Percentiles rank a stretch among this genome's conserved stretches.
Evolutionary conservation across 106 monocot genomes (phyloP).

Genomic region (Vanilla planifolia): DNA sequence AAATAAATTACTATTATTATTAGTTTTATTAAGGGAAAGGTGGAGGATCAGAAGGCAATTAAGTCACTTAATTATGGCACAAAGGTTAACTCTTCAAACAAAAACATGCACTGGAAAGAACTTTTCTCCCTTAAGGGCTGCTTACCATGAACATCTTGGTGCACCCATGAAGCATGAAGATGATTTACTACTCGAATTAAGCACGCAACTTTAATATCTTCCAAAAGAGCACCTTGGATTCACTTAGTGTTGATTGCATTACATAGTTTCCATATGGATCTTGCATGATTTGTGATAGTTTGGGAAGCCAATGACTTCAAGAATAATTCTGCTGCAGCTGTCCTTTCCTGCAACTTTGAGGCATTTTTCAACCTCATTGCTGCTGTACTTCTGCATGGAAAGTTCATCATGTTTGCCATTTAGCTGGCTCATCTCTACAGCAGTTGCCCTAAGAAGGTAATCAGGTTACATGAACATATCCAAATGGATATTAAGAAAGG

Average conservation of each 20-base stretch:
- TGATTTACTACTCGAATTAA: neutral
- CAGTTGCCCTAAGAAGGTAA: neutral
- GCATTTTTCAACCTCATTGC: conserved; percentile 37
- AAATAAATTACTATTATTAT: too few relatives aligned
- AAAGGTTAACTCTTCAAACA: too few relatives aligned
- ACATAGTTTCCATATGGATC: conserved; percentile 30
- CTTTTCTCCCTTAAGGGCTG: conserved; percentile 30
- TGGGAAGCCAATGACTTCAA: conserved; percentile 13
- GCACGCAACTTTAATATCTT: neutral
- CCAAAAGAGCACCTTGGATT: conserved; percentile 12
- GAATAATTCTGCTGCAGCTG: conserved; percentile 4
- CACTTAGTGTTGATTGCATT: conserved; percentile 17
- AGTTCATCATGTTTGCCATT: conserved; percentile 12
- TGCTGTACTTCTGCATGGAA: conserved; percentile 24
- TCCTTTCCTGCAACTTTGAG: conserved; percentile 4
- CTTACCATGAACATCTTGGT: too few relatives aligned
- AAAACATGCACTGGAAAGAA: conserved; percentile 7
- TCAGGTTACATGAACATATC: neutral
- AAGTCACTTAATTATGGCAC: neutral
- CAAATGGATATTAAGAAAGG: too few relatives aligned
- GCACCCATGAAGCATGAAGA: too few relatives aligned
- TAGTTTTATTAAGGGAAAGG: too few relatives aligned
- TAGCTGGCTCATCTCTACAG: conserved; percentile 4
- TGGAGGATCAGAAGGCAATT: too few relatives aligned
- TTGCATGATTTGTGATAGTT: conserved; percentile 8